Evolutionary conservation across 305 asterid genomes (phyloP).

Genomic region (Fraxinus platypoda): DNA sequence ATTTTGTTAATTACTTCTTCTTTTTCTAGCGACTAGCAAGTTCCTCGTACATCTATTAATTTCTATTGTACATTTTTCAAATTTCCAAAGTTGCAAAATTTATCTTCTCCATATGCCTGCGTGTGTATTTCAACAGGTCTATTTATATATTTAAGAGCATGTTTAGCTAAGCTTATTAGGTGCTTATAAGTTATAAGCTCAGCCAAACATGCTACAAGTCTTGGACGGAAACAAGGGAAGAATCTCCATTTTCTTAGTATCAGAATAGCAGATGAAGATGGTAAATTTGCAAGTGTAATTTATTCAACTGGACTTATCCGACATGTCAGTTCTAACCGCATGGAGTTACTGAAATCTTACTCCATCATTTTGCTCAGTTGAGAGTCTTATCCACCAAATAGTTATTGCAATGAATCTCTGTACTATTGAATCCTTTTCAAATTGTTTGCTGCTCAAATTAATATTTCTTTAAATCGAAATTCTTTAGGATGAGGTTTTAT

Average conservation of each 20-base stretch:
- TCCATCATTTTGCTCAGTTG: not conserved
- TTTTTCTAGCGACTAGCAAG: not conserved
- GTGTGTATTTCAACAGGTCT: not conserved
- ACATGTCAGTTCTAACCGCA: not conserved
- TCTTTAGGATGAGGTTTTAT: not conserved
- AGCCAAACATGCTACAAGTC: not conserved
- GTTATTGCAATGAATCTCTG: not conserved
- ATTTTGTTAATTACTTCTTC: not conserved
- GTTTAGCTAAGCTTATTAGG: not conserved
- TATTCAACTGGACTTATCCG: not conserved
- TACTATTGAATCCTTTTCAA: not conserved
- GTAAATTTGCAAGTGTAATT: not conserved
- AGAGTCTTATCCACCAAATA: not conserved
- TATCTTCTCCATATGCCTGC: slow-evolving; percentile 1
- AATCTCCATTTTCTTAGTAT: not conserved
- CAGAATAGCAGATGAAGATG: not conserved
- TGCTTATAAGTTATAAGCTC: not conserved
- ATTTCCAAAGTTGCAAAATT: not conserved
- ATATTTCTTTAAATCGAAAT: not conserved
- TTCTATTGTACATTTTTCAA: not conserved
- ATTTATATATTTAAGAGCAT: not conserved
- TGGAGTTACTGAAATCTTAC: not conserved
- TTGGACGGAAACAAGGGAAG: not conserved
- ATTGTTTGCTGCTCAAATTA: not conserved
- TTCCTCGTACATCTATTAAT: not conserved